Evolutionary conservation across 2,329 filamentous ascomycete species (phyloP).

Genomic region (Ceratocystis cubensis): DNA sequence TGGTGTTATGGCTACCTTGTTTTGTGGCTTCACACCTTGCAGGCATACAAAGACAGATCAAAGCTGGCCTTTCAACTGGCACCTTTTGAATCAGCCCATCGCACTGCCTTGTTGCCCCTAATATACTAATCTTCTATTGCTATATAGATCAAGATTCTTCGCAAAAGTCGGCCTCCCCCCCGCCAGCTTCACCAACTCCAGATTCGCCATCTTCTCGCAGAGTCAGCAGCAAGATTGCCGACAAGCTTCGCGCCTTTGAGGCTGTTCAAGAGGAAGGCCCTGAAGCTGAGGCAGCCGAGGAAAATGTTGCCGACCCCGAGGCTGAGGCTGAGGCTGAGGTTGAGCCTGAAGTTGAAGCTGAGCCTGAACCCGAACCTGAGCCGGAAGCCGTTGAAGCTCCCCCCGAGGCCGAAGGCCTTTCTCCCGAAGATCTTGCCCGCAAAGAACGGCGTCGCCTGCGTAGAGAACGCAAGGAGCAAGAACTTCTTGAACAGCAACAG

Average conservation of each 20-base stretch:
- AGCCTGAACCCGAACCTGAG: constrained; percentile 6
- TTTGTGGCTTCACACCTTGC: not conserved
- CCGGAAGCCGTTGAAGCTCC: constrained; percentile 2
- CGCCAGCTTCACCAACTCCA: constrained; percentile 1
- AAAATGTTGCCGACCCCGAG: not conserved
- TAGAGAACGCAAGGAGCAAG: constrained; percentile 15
- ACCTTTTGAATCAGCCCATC: not conserved
- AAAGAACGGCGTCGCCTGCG: constrained; percentile 19
- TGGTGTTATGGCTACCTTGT: not conserved
- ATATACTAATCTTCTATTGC: not conserved
- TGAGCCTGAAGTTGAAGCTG: constrained; percentile 4
- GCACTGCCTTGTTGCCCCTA: not conserved
- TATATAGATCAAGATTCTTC: constrained; percentile 11
- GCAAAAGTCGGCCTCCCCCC: constrained; percentile 12
- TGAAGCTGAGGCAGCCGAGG: not conserved
- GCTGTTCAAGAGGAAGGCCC: constrained; percentile 29
- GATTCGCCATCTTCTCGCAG: constrained; percentile 9
- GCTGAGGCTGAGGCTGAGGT: constrained; percentile 1
- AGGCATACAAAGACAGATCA: not conserved
- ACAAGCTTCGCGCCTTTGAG: constrained; percentile 46
- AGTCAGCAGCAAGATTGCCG: constrained; percentile 38
- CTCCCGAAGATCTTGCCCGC: constrained; percentile 14
- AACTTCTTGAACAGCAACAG: constrained; percentile 14
- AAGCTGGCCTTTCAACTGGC: not conserved
- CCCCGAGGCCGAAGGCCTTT: not conserved